Conservation (phyloP, 192 early-diverging fungal species). For the Backusella parvicylindrica region DNA sequence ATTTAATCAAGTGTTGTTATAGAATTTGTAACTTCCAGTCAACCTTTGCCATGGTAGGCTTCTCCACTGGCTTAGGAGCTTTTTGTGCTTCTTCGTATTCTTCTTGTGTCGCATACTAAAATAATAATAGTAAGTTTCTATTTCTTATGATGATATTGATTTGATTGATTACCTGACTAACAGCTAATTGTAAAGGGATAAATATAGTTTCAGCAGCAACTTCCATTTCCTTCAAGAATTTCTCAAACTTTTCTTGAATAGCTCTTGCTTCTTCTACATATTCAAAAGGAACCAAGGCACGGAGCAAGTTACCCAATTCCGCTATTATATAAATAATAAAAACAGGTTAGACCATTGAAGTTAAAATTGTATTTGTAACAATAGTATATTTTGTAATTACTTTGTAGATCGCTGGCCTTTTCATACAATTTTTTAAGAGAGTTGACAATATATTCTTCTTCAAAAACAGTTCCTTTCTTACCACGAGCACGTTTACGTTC, state of each 20-base stretch:
- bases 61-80: slow-evolving; percentile 18
- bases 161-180: slow-evolving; percentile 14
- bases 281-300: slow-evolving; percentile 47
- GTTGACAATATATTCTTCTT: slow-evolving; percentile 86
- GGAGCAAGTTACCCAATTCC: slow-evolving; percentile 52
- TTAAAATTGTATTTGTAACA: background rate
- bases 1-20: background rate
- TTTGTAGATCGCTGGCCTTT: slow-evolving; percentile 50
- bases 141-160: background rate
- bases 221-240: slow-evolving; percentile 42
- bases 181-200: slow-evolving; percentile 39
- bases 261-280: slow-evolving; percentile 40
- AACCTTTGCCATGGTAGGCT: slow-evolving; percentile 20
- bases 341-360: slow-evolving; percentile 30
- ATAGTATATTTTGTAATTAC: slow-evolving; percentile 36
- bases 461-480: slow-evolving; percentile 84
- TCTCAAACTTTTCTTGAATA: slow-evolving; percentile 47
- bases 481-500: slow-evolving; percentile 83
- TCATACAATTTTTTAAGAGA: slow-evolving; percentile 61
- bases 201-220: slow-evolving; percentile 45
- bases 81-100: slow-evolving; percentile 9
- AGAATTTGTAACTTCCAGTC: slow-evolving; percentile 36
- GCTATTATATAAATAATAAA: slow-evolving; percentile 31
- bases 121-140: background rate
- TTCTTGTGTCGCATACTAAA: slow-evolving; percentile 14